Percentiles rank a stretch among this genome's conserved stretches.
phyloP scores from a whole-genome alignment of 2,329 filamentous ascomycete genomes.

The Trichophyton rubrum region DNA sequence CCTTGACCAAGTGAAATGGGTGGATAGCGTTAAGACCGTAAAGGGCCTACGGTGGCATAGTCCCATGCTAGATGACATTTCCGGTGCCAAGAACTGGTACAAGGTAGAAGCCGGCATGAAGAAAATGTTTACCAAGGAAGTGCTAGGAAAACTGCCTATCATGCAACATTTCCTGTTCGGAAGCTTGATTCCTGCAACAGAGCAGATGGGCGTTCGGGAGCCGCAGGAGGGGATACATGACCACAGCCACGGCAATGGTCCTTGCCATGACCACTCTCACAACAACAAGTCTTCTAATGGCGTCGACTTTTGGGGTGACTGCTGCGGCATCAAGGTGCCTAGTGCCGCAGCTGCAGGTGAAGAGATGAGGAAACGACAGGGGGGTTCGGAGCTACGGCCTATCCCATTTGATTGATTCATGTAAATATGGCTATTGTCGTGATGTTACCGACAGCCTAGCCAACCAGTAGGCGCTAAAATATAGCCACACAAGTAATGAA shows the following conservation, averaged over 20 bases:
- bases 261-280: slow-evolving; percentile 50
- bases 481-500: not conserved
- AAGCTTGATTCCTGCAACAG: slow-evolving; percentile 62
- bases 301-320: slow-evolving; percentile 69
- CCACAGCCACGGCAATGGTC: slow-evolving; percentile 47
- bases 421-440: not conserved
- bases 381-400: slow-evolving; percentile 51
- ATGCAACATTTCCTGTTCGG: slow-evolving; percentile 99
- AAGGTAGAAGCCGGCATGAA: slow-evolving; percentile 95
- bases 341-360: slow-evolving; percentile 84
- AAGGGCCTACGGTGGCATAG: slow-evolving; percentile 91
- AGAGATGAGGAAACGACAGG: slow-evolving; percentile 66
- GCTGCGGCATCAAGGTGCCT: slow-evolving; percentile 94
- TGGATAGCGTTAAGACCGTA: slow-evolving; percentile 93
- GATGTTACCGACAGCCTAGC: not conserved
- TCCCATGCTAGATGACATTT: slow-evolving; percentile 97
- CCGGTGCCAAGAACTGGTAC: slow-evolving; percentile 71
- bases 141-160: slow-evolving; percentile 82
- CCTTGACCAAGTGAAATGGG: slow-evolving; percentile 81
- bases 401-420: slow-evolving; percentile 34
- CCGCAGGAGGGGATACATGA: slow-evolving; percentile 30
- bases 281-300: slow-evolving; percentile 31
- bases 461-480: not conserved
- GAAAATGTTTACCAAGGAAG: slow-evolving; percentile 91
- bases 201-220: slow-evolving; percentile 55